Evolutionary conservation across 768 basidiomycete genomes (phyloP), one percentile per base, ranked within the genome.

Genomic region (Cystofilobasidium capitatum): DNA sequence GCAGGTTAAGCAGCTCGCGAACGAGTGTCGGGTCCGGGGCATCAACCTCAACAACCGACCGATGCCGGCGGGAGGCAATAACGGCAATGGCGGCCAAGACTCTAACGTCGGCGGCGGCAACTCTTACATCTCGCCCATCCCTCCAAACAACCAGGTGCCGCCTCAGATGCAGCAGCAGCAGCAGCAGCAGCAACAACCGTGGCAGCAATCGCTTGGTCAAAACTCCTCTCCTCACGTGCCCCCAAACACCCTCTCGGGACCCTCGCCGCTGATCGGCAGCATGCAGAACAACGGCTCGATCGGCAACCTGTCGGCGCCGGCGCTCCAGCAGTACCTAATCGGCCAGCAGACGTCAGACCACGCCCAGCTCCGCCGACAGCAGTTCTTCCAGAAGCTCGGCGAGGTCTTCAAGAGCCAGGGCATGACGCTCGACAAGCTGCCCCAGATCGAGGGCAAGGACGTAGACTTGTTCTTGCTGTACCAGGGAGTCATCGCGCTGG

Each of bases 401-500:
- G 47, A 62, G 33, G 24, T 68, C 20, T 68, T 36, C 36, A 49
- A 57, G 36, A 37, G 24, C 17, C 60, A 68, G 39, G 66, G 66
- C 26, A 36, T 68, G 13, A 45, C 29, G 26, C 44, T 65, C 3
- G n/a, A 45, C 17, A 51, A 49, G 36, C 22, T 60, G 39, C 66
- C 66, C 14, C 35, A 24, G 39, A 44, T 68, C 49, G 66, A 68
- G 14, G 66, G 66, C 14, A 54, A 54, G 29, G 35, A 51, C 22
- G 37, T 68, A 49, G 66, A 68, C 51, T 51, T 68, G 26, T 68
- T 51, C 61, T n/a, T 61, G 24, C 61, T 68, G 9, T 68, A 68
- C 33, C 29, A 51, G 44, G 59, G 40, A 24, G 66, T 68, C 39
- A 55, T 45, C 29, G 24, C 36, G 31, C 39, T 51, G 9, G 66